Evolutionary conservation across 345 rosid species (phyloP).

Genomic region (Diplotaxis tenuifolia): DNA sequence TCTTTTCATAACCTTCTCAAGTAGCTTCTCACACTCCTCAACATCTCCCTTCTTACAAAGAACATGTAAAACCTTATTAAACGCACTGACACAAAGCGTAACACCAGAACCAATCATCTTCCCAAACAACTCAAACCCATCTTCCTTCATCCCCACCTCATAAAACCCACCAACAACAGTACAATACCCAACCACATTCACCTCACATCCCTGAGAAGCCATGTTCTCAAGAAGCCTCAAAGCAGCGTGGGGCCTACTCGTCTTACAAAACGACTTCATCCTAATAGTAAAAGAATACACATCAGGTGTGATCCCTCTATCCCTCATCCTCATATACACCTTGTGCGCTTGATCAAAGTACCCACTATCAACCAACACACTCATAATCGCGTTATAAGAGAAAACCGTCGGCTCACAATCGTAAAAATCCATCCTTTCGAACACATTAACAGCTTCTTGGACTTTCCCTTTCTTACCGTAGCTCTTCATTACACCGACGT

Average conservation of each 20-base stretch:
- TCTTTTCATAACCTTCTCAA: constrained; percentile 67
- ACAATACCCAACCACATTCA: constrained; percentile 77
- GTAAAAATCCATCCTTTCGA: constrained; percentile 93
- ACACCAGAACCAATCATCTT: constrained; percentile 64
- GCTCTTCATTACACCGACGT: constrained; percentile 63
- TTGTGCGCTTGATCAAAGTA: constrained; percentile 79
- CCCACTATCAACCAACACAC: constrained; percentile 65
- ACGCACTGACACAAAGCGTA: constrained; percentile 52
- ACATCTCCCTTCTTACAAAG: constrained; percentile 77
- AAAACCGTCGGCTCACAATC: constrained; percentile 62
- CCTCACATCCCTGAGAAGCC: constrained; percentile 62
- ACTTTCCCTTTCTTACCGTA: constrained; percentile 77
- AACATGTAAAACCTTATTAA: constrained; percentile 78
- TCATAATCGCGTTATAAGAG: constrained; percentile 80
- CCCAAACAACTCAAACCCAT: constrained; percentile 72
- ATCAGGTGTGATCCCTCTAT: constrained; percentile 64
- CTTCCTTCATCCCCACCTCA: constrained; percentile 45
- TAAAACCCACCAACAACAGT: constrained; percentile 74
- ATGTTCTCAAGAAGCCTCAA: too few relatives aligned
- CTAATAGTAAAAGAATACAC: constrained; percentile 77
- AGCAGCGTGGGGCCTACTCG: constrained; percentile 63
- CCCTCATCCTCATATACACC: constrained; percentile 81
- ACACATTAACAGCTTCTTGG: constrained; percentile 79
- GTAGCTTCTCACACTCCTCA: constrained; percentile 67
- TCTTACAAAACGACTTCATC: constrained; percentile 85